Conservation (phyloP, 495 filamentous ascomycete genomes). For the Aspergillus baeticus region DNA sequence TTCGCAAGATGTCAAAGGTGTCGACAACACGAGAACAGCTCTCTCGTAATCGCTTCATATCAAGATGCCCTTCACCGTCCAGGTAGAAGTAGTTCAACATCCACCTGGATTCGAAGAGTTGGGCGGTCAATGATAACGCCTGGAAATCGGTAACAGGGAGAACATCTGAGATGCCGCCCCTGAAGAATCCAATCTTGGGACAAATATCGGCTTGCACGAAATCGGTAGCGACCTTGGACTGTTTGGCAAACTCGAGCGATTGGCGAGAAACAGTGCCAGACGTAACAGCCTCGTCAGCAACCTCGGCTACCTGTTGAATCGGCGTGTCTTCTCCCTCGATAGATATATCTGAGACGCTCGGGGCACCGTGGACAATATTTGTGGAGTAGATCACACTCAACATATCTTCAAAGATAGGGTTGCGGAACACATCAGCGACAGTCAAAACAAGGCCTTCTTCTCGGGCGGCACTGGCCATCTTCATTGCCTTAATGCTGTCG, state of each 20-base stretch:
- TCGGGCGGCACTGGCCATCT: background rate
- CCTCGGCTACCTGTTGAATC: background rate
- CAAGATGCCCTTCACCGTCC: constrained; percentile 46
- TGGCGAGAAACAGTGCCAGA: background rate
- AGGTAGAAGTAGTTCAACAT: constrained; percentile 60
- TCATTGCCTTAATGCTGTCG: constrained; percentile 7
- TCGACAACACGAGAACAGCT: constrained; percentile 43
- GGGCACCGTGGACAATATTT: background rate
- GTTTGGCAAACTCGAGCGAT: background rate
- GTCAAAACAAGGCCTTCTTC: background rate
- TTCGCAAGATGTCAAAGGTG: constrained; percentile 65
- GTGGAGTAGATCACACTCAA: background rate
- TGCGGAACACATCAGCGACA: constrained; percentile 5
- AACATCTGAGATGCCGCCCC: constrained; percentile 56
- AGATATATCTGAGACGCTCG: background rate
- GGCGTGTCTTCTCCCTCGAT: background rate
- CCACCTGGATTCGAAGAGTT: constrained; percentile 47
- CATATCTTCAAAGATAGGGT: constrained; percentile 3
- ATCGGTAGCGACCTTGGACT: constrained; percentile 8
- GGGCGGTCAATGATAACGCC: constrained; percentile 59
- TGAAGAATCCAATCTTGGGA: constrained; percentile 25
- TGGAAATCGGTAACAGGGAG: constrained; percentile 64
- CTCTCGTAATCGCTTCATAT: constrained; percentile 45
- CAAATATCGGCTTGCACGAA: constrained; percentile 12
- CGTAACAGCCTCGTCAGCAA: background rate